phyloP scores from a whole-genome alignment of 441 rosid genomes.

The California macrophylla region DNA sequence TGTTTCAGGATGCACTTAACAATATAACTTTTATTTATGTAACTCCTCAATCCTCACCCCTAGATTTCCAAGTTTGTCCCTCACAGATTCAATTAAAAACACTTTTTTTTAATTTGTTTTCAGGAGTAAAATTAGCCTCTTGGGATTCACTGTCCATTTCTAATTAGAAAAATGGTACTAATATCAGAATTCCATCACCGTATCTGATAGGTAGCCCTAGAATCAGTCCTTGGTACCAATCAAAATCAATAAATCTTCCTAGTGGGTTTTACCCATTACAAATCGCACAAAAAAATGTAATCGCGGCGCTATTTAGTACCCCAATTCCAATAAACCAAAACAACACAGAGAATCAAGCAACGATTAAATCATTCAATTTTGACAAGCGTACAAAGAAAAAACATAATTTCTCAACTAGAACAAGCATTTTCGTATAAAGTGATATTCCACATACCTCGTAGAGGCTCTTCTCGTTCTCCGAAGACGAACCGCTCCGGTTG shows the following conservation, averaged over 20 bases:
- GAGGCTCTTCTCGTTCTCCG: constrained; percentile 32
- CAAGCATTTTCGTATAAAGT: background rate
- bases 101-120: no score
- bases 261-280: background rate
- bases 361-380: background rate
- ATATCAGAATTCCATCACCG: background rate
- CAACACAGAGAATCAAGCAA: background rate
- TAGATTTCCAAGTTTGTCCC: no score
- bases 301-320: no score
- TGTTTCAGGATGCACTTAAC: no score
- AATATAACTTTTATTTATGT: no score
- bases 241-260: background rate
- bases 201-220: background rate
- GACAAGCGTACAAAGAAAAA: background rate
- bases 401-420: background rate
- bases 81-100: no score
- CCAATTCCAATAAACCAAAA: background rate
- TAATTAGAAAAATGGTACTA: no score
- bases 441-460: constrained; percentile 42
- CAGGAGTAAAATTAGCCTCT: no score
- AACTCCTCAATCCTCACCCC: no score
- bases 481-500: constrained; percentile 18
- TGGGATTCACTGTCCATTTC: background rate
- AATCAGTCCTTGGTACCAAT: background rate
- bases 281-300: background rate